Evolutionary conservation across 176 grass and related monocot species (phyloP).

Genomic region (Eragrostis curvula): DNA sequence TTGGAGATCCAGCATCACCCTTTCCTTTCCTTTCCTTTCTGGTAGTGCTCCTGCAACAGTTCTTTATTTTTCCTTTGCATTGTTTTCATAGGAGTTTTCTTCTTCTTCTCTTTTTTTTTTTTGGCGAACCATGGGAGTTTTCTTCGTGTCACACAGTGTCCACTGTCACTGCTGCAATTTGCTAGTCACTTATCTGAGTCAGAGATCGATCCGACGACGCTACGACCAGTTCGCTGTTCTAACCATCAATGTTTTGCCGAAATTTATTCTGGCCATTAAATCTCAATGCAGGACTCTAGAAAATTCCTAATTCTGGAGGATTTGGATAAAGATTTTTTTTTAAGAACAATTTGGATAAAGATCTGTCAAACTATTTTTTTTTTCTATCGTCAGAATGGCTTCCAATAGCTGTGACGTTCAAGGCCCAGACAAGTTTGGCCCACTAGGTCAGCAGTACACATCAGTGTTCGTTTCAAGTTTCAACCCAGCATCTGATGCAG

Average conservation of each 20-base stretch:
- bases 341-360: not conserved
- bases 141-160: not conserved
- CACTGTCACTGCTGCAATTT: not conserved
- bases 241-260: not conserved
- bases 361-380: not conserved
- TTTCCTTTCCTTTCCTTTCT: conserved; percentile 52
- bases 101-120: no score
- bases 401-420: conserved; percentile 7
- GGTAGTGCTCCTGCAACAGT: conserved; percentile 47
- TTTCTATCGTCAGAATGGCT: not conserved
- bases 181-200: not conserved
- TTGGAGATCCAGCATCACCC: conserved; percentile 9
- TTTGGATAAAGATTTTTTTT: no score
- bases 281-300: not conserved
- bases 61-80: not conserved
- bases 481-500: conserved; percentile 2
- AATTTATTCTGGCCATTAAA: no score
- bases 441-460: not conserved
- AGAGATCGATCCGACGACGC: not conserved
- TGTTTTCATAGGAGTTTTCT: conserved; percentile 8
- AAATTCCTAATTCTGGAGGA: not conserved
- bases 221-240: not conserved
- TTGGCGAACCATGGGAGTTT: no score
- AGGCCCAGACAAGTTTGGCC: not conserved
- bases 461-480: not conserved